Conservation (phyloP, 2,329 filamentous ascomycete species). For the Xylaria sp. region DNA sequence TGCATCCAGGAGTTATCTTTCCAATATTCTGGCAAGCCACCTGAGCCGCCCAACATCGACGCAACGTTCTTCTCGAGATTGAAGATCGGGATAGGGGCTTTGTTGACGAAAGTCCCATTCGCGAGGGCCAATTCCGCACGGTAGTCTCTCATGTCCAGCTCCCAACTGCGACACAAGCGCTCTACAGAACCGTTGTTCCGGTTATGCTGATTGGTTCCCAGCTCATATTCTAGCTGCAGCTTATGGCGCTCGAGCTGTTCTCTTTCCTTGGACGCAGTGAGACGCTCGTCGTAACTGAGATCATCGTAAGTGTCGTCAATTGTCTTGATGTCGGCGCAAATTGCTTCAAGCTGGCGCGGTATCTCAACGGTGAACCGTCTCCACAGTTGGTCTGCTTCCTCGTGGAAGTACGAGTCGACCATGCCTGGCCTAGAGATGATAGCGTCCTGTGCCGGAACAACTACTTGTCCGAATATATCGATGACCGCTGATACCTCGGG, state of each 20-base stretch:
- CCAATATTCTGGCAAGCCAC: constrained; percentile 20
- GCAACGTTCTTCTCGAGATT: neutral
- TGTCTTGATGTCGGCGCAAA: neutral
- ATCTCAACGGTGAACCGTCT: neutral
- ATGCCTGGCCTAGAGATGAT: constrained; percentile 1
- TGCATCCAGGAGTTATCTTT: neutral
- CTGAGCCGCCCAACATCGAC: constrained; percentile 22
- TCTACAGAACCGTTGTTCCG: neutral
- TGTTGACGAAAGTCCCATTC: neutral
- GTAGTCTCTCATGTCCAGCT: constrained; percentile 14
- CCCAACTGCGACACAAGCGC: constrained; percentile 27
- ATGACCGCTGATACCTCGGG: neutral
- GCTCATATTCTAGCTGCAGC: neutral
- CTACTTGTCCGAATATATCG: too few species aligned
- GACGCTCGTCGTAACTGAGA: neutral
- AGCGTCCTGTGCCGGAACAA: neutral
- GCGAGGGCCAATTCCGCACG: constrained; percentile 11
- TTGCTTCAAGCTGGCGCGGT: neutral
- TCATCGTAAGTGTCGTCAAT: neutral
- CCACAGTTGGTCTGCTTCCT: neutral
- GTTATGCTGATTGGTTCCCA: constrained; percentile 12
- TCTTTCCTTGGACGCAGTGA: too few species aligned
- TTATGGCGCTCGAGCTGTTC: neutral
- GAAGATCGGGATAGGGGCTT: neutral
- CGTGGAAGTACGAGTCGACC: neutral